Evolutionary conservation across 108 stramenopile species (phyloP), one percentile per base, ranked within the genome.

Genomic region (Fragilaria crotonensis): DNA sequence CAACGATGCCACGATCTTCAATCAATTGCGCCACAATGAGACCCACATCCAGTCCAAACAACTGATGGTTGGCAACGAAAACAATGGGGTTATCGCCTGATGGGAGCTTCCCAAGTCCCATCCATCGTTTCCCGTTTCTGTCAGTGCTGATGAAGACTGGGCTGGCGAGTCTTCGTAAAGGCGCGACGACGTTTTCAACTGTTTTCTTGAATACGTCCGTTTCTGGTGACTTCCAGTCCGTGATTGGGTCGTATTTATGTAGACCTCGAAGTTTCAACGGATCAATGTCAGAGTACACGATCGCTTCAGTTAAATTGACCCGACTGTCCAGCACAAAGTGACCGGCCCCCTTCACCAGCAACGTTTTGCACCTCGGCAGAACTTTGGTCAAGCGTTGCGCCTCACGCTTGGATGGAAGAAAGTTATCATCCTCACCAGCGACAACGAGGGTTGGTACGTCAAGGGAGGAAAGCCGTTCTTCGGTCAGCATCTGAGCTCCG

Each of bases 1-100:
- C 75, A 5, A 62, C 49, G 7, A 84, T 70, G 20, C 64, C 66
- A 47, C 79, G 63, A 33, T 87, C 72, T 62, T 85, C 76, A 33
- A 86, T 52, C 3, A 95, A 68, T 59, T 87, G 64, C 2, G 77
- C 61, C 3, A 91, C 61, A 7, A 95, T 60, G 52, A 95, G 32
- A 47, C 73, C 69, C 2, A 93, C 60, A 70, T 95, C 94, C 14
- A 72, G 60, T 7, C 79, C 84, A 14, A 80, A 64, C 1, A 95
- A 70, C 72, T 95, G 94, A 59, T 95, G 94, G 62, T 95, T 95
- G 1, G 79, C 87, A 33, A 95, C 94, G 63, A 95, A 83, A 20
- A 95, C 48, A 19, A 95, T 22, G 5, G 91, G 91, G 17, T 73
- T 68, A 5, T 82, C 51, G 9, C 33, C 30, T n/a, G 60, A 57